phyloP scores from a whole-genome alignment of 176 grass and related monocot genomes.

The Eleusine coracana region DNA sequence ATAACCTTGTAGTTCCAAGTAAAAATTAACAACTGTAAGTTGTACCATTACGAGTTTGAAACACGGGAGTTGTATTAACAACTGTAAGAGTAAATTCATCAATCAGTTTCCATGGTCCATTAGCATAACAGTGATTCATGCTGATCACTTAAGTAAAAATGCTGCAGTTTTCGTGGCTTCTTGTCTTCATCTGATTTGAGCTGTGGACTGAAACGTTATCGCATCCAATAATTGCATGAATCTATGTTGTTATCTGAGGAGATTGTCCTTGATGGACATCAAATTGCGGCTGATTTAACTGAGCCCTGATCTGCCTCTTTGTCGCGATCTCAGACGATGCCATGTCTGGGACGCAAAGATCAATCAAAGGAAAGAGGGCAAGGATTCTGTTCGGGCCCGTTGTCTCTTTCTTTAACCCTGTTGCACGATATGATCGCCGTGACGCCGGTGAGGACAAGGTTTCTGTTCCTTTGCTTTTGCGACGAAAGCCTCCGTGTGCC shows the following conservation, averaged over 20 bases:
- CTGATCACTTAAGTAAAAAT: neutral
- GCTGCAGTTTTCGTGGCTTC: neutral
- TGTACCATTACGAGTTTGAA: constrained; percentile 37
- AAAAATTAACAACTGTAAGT: neutral
- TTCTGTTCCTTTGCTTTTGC: constrained; percentile 36
- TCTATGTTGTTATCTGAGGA: neutral
- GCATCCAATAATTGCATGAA: neutral
- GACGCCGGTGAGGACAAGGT: constrained; percentile 41
- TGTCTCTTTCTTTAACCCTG: constrained; percentile 22
- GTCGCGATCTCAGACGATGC: constrained; percentile 27
- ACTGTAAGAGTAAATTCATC: neutral
- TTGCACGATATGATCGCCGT: constrained; percentile 27
- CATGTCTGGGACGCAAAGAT: neutral
- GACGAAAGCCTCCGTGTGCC: neutral
- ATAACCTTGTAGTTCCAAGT: neutral
- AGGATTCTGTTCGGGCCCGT: neutral
- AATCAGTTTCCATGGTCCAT: neutral
- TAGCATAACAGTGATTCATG: neutral
- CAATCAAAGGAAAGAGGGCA: neutral
- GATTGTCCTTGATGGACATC: constrained; percentile 10
- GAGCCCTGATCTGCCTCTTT: constrained; percentile 10
- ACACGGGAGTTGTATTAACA: neutral
- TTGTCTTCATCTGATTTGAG: neutral
- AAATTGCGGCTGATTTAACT: constrained; percentile 32
- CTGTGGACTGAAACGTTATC: neutral